These are phyloP conservation scores for Globisporangium okanoganense DNA, from an alignment of 352 stramenopile genomes.

Conservation along the genomic window DNA sequence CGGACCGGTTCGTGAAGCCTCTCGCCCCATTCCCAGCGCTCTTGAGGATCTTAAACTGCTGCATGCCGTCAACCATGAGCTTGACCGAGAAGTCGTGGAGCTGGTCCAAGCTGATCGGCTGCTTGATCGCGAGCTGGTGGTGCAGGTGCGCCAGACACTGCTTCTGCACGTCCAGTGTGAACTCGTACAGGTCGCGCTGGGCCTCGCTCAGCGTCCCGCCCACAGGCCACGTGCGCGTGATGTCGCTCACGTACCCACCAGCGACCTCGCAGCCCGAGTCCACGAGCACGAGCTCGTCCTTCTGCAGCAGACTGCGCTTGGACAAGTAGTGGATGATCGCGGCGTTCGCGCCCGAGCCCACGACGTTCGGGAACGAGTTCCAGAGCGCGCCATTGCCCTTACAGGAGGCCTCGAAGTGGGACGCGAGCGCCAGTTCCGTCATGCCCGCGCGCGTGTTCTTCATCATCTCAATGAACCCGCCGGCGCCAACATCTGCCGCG, in stretches of 20 bases:
- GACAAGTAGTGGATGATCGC: constrained; percentile 81
- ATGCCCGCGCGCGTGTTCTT: constrained; percentile 52
- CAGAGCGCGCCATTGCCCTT: constrained; percentile 74
- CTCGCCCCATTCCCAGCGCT: constrained; percentile 10
- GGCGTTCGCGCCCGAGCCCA: constrained; percentile 70
- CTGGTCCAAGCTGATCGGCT: constrained; percentile 62
- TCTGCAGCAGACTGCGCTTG: constrained; percentile 55
- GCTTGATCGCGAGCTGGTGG: constrained; percentile 36
- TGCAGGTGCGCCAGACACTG: constrained; percentile 55
- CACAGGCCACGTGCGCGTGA: constrained; percentile 78
- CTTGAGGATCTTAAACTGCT: constrained; percentile 59
- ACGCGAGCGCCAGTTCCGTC: constrained; percentile 67
- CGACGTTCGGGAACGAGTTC: constrained; percentile 83
- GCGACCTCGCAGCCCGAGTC: constrained; percentile 80
- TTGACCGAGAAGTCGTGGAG: constrained; percentile 71
- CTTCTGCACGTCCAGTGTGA: constrained; percentile 79
- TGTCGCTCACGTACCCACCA: constrained; percentile 77
- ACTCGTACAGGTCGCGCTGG: constrained; percentile 68
- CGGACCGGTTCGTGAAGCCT: constrained; percentile 22
- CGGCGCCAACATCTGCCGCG: constrained; percentile 56
- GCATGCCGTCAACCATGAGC: constrained; percentile 65
- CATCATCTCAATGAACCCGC: constrained; percentile 81
- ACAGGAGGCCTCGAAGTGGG: constrained; percentile 63
- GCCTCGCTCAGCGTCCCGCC: constrained; percentile 36
- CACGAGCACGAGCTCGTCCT: constrained; percentile 79